Evolutionary conservation across 2,329 filamentous ascomycete genomes (phyloP).

Genomic region (Claviceps arundinis): DNA sequence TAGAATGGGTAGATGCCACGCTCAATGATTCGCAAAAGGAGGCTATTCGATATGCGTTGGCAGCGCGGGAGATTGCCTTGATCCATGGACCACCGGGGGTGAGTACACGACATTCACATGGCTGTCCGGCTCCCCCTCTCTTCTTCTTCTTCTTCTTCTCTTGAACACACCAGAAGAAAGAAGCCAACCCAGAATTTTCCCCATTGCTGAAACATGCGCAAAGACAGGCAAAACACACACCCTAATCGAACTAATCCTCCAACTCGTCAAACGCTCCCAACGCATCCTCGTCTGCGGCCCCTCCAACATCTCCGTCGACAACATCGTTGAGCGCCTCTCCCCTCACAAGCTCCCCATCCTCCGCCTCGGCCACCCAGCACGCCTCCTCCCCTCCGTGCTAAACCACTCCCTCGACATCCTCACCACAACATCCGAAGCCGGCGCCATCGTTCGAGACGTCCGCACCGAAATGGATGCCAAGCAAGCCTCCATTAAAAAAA

Average conservation of each 20-base stretch:
- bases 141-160: background rate
- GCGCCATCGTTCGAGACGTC: conserved; percentile 78
- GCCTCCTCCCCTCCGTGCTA: conserved; percentile 75
- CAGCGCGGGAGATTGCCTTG: conserved; percentile 66
- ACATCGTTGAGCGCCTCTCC: conserved; percentile 85
- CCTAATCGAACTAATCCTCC: conserved; percentile 87
- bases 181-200: background rate
- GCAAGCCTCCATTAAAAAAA: conserved; percentile 79
- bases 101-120: conserved; percentile 4
- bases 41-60: conserved; percentile 69
- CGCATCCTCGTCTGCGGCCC: conserved; percentile 88
- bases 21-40: conserved; percentile 56
- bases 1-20: conserved; percentile 48
- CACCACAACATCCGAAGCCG: conserved; percentile 81
- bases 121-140: background rate
- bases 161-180: background rate
- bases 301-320: conserved; percentile 95
- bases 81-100: conserved; percentile 89
- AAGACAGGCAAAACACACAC: conserved; percentile 94
- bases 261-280: conserved; percentile 60
- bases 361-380: conserved; percentile 82
- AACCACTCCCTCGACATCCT: conserved; percentile 84
- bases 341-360: conserved; percentile 77
- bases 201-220: background rate
- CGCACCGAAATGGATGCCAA: conserved; percentile 87